Conservation (phyloP, 495 filamentous ascomycete species). For the Penicillium nucicola region DNA sequence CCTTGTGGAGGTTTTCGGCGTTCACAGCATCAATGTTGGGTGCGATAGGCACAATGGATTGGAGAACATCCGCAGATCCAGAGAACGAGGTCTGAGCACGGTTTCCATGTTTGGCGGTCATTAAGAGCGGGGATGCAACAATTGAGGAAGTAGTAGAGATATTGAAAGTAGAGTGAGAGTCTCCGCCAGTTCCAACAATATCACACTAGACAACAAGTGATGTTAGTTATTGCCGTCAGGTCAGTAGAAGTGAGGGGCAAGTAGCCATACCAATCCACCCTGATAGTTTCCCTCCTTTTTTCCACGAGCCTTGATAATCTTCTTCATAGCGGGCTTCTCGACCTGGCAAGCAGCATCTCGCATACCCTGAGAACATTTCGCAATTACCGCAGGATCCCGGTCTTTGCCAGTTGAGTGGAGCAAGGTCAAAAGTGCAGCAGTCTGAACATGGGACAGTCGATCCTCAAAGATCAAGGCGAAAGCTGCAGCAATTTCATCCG, state of each 20-base stretch:
- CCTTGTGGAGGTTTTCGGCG: slow-evolving; percentile 58
- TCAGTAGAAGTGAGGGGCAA: neutral
- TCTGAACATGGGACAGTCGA: slow-evolving; percentile 76
- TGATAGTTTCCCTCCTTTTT: slow-evolving; percentile 66
- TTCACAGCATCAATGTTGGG: slow-evolving; percentile 72
- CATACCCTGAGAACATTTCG: slow-evolving; percentile 68
- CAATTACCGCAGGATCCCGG: slow-evolving; percentile 73
- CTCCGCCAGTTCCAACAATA: slow-evolving; percentile 96
- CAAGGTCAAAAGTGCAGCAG: slow-evolving; percentile 77
- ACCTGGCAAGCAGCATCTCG: slow-evolving; percentile 64
- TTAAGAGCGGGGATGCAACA: slow-evolving; percentile 75
- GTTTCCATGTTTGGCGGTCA: slow-evolving; percentile 94
- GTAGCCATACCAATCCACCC: slow-evolving; percentile 59
- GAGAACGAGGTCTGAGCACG: slow-evolving; percentile 92
- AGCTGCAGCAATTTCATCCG: slow-evolving; percentile 80
- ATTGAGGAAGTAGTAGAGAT: slow-evolving; percentile 94
- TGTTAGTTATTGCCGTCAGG: slow-evolving; percentile 2
- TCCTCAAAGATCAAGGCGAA: slow-evolving; percentile 88
- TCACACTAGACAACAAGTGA: slow-evolving; percentile 62
- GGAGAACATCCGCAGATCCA: slow-evolving; percentile 89
- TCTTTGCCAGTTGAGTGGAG: slow-evolving; percentile 85
- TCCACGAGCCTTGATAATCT: slow-evolving; percentile 53
- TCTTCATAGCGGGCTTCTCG: slow-evolving; percentile 55
- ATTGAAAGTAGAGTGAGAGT: slow-evolving; percentile 96
- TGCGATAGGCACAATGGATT: slow-evolving; percentile 60